Percentiles rank a stretch among this genome's conserved stretches.
Conservation (phyloP, 768 basidiomycete genomes). For the Suillus fuscotomentosus region DNA sequence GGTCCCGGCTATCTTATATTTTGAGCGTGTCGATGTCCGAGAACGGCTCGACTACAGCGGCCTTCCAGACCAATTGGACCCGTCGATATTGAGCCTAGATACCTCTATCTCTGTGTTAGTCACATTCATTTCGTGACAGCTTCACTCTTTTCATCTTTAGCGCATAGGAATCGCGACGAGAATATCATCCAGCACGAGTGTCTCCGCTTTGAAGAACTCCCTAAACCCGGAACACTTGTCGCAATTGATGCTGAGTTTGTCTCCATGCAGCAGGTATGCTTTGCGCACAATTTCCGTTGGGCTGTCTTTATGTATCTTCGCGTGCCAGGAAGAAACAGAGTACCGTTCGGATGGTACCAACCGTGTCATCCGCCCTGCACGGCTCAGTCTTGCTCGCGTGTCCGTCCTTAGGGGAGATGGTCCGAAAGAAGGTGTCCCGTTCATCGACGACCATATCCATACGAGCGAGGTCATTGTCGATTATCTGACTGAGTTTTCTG, state of each 20-base stretch:
- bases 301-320: neutral
- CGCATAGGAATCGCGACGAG: constrained; percentile 69
- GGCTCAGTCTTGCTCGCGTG: constrained; percentile 90
- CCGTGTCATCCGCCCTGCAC: constrained; percentile 87
- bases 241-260: constrained; percentile 99
- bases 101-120: constrained; percentile 84
- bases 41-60: constrained; percentile 59
- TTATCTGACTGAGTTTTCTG: constrained; percentile 96
- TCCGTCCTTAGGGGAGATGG: constrained; percentile 91
- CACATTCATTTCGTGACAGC: neutral
- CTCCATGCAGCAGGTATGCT: constrained; percentile 82
- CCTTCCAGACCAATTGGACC: constrained; percentile 67
- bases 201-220: constrained; percentile 72
- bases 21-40: constrained; percentile 69
- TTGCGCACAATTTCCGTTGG: neutral
- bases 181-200: constrained; percentile 75
- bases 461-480: constrained; percentile 95
- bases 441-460: constrained; percentile 98
- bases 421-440: constrained; percentile 76
- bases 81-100: constrained; percentile 77
- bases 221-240: constrained; percentile 81
- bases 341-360: constrained; percentile 93
- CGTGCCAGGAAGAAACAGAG: constrained; percentile 84
- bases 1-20: constrained; percentile 90
- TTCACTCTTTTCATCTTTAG: neutral